Base-by-base conservation (phyloP, 1,284 basidiomycete species). In the Leccinum pallidistipes region DNA sequence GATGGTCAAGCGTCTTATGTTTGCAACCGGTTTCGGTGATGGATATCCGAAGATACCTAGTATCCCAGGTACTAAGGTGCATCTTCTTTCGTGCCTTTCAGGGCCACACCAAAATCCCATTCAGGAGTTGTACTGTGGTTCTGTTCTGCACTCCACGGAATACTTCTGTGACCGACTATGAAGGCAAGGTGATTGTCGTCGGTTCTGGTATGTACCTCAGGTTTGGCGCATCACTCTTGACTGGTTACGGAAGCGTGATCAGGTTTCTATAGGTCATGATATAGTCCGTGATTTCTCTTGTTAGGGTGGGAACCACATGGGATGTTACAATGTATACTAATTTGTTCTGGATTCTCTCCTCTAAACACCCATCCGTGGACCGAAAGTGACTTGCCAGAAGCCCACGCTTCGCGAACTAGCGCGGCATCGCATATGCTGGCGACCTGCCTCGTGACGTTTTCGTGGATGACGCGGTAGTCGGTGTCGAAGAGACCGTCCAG, bases 381-480 rank as follows among this genome's bases (percentile, higher is more conserved):
- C 34, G 32, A 55, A 34, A 95, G 78, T 18, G 82, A 77, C 74
- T 84, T 27, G 24, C 24, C 24, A 27, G 24, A 27, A 27, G 24
- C 24, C 24, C 24, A 27, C 24, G 24, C 24, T 3, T 27, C 24
- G 24, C 24, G 73, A 56, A 98, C 83, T 3, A 87, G 82, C 43
- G 84, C 79, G 21, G 86, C 81, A 59, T 83, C 77, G 62, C 82
- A 83, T 31, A 97, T 79, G 71, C 91, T 91, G 63, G 82, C 78
- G 18, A 98, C 92, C 75, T 92, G 90, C 61, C 74, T 72, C 68
- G 85, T 86, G 65, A 97, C 90, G 71, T 94, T 95, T 74, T 84
- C 88, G 68, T 87, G 82, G 38, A 94, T 86, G 65, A 95, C 78
- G 43, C 80, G 68, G 18, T 82, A 69, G 55, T 74, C 66, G 24